Percentiles rank a stretch among this genome's conserved stretches.
Evolutionary conservation across 2,329 filamentous ascomycete genomes (phyloP).

Genomic region (Zasmidium citrigriseum): DNA sequence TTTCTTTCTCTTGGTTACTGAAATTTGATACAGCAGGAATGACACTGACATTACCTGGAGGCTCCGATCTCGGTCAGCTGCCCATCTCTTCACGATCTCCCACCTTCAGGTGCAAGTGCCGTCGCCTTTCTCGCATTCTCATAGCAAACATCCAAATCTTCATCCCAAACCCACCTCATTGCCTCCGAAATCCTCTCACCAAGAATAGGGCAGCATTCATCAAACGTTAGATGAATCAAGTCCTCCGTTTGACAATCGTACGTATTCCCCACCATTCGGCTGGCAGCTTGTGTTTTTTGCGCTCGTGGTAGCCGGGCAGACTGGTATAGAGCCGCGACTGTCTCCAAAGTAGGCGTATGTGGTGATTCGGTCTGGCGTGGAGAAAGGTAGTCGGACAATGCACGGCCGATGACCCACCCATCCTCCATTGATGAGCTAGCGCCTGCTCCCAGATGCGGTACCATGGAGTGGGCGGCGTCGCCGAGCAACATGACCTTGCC

Average conservation of each 20-base stretch:
- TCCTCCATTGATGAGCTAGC: constrained; percentile 61
- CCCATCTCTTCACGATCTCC: too few relatives aligned
- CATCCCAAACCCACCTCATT: too few relatives aligned
- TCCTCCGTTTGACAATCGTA: constrained; percentile 41
- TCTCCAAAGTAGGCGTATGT: constrained; percentile 21
- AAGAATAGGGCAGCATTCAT: constrained; percentile 40
- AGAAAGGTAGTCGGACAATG: constrained; percentile 33
- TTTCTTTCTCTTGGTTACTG: too few relatives aligned
- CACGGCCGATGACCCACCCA: constrained; percentile 44
- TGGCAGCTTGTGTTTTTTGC: constrained; percentile 36
- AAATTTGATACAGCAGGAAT: too few relatives aligned
- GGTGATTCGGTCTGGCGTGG: constrained; percentile 3
- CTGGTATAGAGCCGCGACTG: constrained; percentile 37
- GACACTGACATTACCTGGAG: too few relatives aligned
- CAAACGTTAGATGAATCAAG: constrained; percentile 36
- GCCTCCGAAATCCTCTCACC: too few relatives aligned
- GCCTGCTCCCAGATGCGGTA: constrained; percentile 58
- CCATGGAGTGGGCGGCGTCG: constrained; percentile 59
- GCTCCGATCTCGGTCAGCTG: too few relatives aligned
- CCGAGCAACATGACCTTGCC: constrained; percentile 49
- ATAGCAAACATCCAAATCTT: too few relatives aligned
- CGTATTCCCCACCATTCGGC: constrained; percentile 35
- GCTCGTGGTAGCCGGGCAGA: constrained; percentile 37
- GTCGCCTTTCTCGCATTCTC: too few relatives aligned
- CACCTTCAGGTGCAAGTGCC: too few relatives aligned